Conservation (phyloP, 192 early-diverging fungal genomes). For the Backusella parvicylindrica region DNA sequence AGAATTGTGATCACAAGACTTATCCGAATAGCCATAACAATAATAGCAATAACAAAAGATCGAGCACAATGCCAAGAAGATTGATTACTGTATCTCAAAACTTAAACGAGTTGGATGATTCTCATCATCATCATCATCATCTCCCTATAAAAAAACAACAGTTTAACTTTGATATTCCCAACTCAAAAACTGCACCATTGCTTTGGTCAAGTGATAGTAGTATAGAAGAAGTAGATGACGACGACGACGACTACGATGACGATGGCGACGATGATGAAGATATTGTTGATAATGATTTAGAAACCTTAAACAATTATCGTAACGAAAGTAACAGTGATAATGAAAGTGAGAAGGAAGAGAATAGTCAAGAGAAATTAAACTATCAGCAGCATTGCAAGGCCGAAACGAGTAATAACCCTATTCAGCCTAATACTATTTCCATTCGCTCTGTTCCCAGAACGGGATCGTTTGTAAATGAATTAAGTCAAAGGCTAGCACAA, state of each 20-base stretch:
- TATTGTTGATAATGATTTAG: background rate
- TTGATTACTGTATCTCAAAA: background rate
- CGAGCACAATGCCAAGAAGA: background rate
- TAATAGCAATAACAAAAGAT: background rate
- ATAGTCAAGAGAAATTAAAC: background rate
- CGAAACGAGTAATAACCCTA: background rate
- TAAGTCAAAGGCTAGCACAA: conserved; percentile 9
- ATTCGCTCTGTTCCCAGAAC: conserved; percentile 7
- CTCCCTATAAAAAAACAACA: conserved; percentile 4
- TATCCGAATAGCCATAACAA: background rate
- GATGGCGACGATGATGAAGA: background rate
- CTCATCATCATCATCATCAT: conserved; percentile 6
- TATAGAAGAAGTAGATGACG: conserved; percentile 1
- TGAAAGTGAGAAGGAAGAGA: background rate
- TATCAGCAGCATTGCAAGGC: background rate
- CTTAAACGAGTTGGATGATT: background rate
- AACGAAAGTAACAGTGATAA: background rate
- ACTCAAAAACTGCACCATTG: conserved; percentile 3
- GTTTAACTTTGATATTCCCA: background rate
- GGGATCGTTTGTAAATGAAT: conserved; percentile 17
- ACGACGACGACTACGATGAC: background rate
- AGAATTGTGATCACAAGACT: background rate
- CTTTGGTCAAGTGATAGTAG: conserved; percentile 7
- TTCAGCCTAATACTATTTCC: background rate
- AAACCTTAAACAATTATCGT: background rate